Conservation (phyloP, 495 filamentous ascomycete genomes). For the Copromyces sp. region DNA sequence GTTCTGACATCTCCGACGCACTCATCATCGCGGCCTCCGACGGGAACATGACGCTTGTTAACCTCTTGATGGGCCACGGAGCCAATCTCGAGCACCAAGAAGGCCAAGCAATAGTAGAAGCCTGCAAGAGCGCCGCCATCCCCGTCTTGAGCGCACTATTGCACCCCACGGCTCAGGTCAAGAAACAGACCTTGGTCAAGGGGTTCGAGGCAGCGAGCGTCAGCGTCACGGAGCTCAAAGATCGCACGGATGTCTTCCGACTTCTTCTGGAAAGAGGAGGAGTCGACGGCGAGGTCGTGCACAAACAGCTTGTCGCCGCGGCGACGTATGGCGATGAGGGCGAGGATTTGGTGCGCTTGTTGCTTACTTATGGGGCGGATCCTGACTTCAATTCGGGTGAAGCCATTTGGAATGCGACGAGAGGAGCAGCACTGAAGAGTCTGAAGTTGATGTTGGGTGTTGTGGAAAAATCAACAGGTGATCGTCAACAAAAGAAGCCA, state of each 20-base stretch:
- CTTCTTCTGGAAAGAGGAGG: constrained; percentile 28
- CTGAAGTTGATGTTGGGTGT: constrained; percentile 36
- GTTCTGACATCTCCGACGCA: constrained; percentile 28
- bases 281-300: constrained; percentile 30
- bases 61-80: constrained; percentile 29
- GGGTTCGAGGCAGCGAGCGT: constrained; percentile 35
- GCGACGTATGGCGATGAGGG: constrained; percentile 32
- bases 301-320: constrained; percentile 34
- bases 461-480: constrained; percentile 14
- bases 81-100: constrained; percentile 34
- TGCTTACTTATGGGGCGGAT: constrained; percentile 33
- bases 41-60: constrained; percentile 34
- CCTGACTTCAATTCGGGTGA: constrained; percentile 36
- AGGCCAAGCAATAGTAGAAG: constrained; percentile 36
- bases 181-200: constrained; percentile 24
- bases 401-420: constrained; percentile 36
- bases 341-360: constrained; percentile 28
- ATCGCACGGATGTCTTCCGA: constrained; percentile 30
- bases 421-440: constrained; percentile 31
- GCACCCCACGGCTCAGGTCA: constrained; percentile 17
- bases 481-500: constrained; percentile 21
- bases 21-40: constrained; percentile 32
- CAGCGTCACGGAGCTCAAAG: constrained; percentile 29
- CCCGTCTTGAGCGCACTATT: constrained; percentile 35
- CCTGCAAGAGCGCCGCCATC: constrained; percentile 28